These are phyloP conservation scores for Patellifolia procumbens DNA, from an alignment of 179 eudicot species.

Conservation along the genomic window DNA sequence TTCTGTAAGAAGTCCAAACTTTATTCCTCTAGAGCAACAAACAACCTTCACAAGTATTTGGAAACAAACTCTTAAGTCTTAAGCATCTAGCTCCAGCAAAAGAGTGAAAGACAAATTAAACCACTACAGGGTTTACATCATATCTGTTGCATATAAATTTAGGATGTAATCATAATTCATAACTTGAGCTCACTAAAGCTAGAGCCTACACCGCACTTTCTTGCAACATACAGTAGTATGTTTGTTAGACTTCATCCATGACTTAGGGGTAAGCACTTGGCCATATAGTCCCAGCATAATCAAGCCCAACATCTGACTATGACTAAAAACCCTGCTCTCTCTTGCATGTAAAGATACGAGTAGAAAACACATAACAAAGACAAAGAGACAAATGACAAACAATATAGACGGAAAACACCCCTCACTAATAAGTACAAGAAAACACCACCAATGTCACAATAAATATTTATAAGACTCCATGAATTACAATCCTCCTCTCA, in stretches of 20 bases:
- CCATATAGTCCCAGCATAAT: neutral
- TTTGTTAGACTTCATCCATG: too few relatives aligned
- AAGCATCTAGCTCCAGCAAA: neutral
- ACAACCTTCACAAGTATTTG: neutral
- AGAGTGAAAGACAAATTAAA: neutral
- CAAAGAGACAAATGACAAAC: too few relatives aligned
- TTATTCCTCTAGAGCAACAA: too few relatives aligned
- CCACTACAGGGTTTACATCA: neutral
- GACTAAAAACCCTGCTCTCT: neutral
- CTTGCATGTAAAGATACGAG: neutral
- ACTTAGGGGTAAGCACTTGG: neutral
- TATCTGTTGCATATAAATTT: neutral
- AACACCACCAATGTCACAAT: too few relatives aligned
- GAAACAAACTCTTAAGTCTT: neutral
- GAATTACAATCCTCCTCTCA: too few relatives aligned
- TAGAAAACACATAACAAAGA: neutral
- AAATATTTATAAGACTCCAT: too few relatives aligned
- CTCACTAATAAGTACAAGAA: too few relatives aligned
- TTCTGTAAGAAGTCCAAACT: too few relatives aligned
- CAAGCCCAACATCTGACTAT: neutral
- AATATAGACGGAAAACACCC: too few relatives aligned
- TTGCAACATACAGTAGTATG: neutral
- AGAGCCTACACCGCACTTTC: neutral
- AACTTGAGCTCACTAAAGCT: neutral
- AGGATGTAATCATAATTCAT: neutral